Percentiles rank a stretch among this genome's conserved stretches.
Evolutionary conservation across 2,329 filamentous ascomycete genomes (phyloP).

Genomic region (Escovopsis sp.): DNA sequence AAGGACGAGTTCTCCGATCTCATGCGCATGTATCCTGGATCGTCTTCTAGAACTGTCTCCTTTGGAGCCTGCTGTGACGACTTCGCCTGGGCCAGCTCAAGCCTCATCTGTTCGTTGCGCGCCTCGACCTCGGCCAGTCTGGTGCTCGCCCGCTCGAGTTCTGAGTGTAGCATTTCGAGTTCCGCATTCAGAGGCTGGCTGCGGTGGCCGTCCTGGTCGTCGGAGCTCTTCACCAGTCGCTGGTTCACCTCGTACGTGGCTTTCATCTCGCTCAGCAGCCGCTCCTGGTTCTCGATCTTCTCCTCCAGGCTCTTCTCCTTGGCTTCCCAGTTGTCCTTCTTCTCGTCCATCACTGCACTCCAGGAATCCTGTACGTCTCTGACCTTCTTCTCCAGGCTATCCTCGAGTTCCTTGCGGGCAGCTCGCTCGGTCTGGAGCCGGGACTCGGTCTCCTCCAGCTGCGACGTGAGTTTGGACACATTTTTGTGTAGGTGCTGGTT

Average conservation of each 20-base stretch:
- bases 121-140: constrained; percentile 83
- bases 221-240: constrained; percentile 61
- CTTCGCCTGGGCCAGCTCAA: constrained; percentile 81
- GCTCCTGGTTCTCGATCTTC: constrained; percentile 87
- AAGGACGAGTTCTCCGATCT: constrained; percentile 88
- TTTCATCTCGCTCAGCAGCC: constrained; percentile 84
- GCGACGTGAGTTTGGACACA: constrained; percentile 57
- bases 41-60: constrained; percentile 60
- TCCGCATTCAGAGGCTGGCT: constrained; percentile 71
- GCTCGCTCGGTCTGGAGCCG: constrained; percentile 65
- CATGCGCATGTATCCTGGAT: constrained; percentile 75
- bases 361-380: constrained; percentile 86
- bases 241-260: constrained; percentile 95
- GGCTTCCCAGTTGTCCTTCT: constrained; percentile 89
- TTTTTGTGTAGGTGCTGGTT: constrained; percentile 76
- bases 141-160: constrained; percentile 77
- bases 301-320: constrained; percentile 87
- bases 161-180: constrained; percentile 81
- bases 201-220: constrained; percentile 40
- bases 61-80: constrained; percentile 48
- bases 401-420: constrained; percentile 60
- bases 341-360: constrained; percentile 80
- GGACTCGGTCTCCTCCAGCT: constrained; percentile 71
- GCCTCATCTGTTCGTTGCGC: constrained; percentile 80
- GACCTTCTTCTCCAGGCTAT: constrained; percentile 60